Base-by-base conservation (phyloP, 129 eudicot species). In the Escallonia herrerae region DNA sequence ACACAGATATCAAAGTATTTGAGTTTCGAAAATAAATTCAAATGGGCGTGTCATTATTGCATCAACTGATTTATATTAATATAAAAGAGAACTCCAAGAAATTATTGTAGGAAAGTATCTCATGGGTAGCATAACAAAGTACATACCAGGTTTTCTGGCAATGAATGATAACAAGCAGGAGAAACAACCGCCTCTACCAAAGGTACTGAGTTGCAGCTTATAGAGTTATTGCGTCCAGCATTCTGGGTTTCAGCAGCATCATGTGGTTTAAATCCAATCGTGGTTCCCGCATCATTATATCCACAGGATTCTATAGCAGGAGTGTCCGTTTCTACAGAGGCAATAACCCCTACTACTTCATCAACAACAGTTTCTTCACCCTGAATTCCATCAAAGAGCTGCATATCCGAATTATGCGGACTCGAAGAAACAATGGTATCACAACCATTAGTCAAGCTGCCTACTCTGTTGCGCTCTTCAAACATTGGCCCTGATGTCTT, bases 401-500 rank as follows among this genome's bases (percentile, higher is more conserved):
- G 78, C 40, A 69, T 72, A 12, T 51, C 82, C 33, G 82, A 57
- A 7, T 70, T 58, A 65, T 67, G 68, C 40, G 52, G 72, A 3
- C 72, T 51, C 8, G 44, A 22, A 45, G 67, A 51, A 66, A 62
- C 75, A 40, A 56, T 51, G 37, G 40, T 61, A 49, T 58, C 67
- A 62, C 11, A 61, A 15, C 11, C 59, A 63, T 72, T 66, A 70
- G 56, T 4, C 7, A 56, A 52, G 56, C 59, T 22, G 14, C 69
- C 48, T 49, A 48, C 5, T 43, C 63, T 69, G 39, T 41, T 64
- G 3, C 53, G 64, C 59, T 43, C 64, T 41, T 56, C 73, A 39
- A 15, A 49, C 15, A 7, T 47, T 43, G 64, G 33, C 37, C 43
- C 52, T 40, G 67, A 56, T 40, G 64, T 60, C 41, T 55, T 43